Percentiles rank a stretch among this genome's conserved stretches.
phyloP scores from a whole-genome alignment of 192 early-diverging fungal genomes.

The Coemansia sp. region DNA sequence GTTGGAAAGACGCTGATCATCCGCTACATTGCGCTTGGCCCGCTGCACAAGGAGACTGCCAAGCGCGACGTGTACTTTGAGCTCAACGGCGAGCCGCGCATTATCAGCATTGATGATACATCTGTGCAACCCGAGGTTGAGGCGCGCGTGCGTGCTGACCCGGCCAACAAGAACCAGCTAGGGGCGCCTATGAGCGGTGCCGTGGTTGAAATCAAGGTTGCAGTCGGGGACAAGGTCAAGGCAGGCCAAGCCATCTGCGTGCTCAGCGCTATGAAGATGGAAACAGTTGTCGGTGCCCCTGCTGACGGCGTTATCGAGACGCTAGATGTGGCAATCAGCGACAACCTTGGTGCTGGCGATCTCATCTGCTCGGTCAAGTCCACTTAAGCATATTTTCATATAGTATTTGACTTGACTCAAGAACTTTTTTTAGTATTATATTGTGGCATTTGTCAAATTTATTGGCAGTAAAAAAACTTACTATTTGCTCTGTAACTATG shows the following conservation, averaged over 20 bases:
- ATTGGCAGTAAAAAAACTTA: too few species aligned
- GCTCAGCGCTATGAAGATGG: conserved; percentile 98
- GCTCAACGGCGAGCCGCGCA: conserved; percentile 91
- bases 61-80: conserved; percentile 95
- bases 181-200: conserved; percentile 97
- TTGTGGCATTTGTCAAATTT: too few species aligned
- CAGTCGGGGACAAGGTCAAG: conserved; percentile 79
- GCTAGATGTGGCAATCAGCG: conserved; percentile 68
- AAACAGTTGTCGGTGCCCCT: conserved; percentile 86
- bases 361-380: conserved; percentile 59
- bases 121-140: conserved; percentile 61
- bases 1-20: conserved; percentile 89
- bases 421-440: background rate
- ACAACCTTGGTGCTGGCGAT: conserved; percentile 81
- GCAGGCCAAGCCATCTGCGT: conserved; percentile 89
- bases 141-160: conserved; percentile 74
- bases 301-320: conserved; percentile 72
- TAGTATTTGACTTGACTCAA: conserved; percentile 4
- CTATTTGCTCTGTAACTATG: too few species aligned
- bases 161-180: conserved; percentile 73
- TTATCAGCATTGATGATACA: conserved; percentile 68
- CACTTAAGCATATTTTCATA: conserved; percentile 4
- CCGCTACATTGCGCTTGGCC: conserved; percentile 86
- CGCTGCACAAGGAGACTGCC: conserved; percentile 62
- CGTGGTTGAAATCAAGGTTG: conserved; percentile 88